Evolutionary conservation across 225 moss, liverwort and hornwort species (phyloP), one percentile per base, ranked within the genome.

Genomic region (Lunularia cruciata): DNA sequence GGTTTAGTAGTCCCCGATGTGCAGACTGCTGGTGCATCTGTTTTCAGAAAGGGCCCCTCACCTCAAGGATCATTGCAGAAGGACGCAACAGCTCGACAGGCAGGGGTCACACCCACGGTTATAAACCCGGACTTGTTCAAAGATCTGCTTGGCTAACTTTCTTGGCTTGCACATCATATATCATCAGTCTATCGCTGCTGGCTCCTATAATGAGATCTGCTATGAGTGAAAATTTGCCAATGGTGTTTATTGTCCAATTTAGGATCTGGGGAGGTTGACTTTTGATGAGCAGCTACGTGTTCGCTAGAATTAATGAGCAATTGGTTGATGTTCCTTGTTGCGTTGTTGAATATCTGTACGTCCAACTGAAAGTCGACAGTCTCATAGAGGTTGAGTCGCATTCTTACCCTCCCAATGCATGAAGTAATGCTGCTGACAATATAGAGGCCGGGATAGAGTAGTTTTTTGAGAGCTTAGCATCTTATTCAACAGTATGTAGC

Each of bases 41-140:
- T 80, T 11, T 72, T 63, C 27, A 81, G 49, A 57, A 92, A 87
- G 73, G 89, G 87, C 0, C 78, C 80, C 13, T 90, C 87, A 51
- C 43, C 81, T 72, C 83, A 88, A 59, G 84, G 74, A 64, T 88
- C 95, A 58, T 62, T 86, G 76, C 87, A 81, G 37, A 90, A 90
- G 74, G 88, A 90, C 68, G 81, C 86, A n/a, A 69, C 84, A 15
- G 78, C 80, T 63, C 84, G 87, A n/a, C 86, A 92, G 74, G 90
- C 86, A 48, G 92, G 85, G 19, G 84, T 90, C 1, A 86, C 88
- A 73, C 88, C 90, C 28, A 67, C 95, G 53, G 72, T 84, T 60
- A 64, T 69, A 35, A 93, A 88, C 47, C 85, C 90, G 48, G 87
- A 87, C 47, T 80, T 92, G 64, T 89, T 96, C 68, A 86, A 90